These are phyloP conservation scores for Phytophthora aleatoria DNA, from an alignment of 352 stramenopile species.

Conservation along the genomic window DNA sequence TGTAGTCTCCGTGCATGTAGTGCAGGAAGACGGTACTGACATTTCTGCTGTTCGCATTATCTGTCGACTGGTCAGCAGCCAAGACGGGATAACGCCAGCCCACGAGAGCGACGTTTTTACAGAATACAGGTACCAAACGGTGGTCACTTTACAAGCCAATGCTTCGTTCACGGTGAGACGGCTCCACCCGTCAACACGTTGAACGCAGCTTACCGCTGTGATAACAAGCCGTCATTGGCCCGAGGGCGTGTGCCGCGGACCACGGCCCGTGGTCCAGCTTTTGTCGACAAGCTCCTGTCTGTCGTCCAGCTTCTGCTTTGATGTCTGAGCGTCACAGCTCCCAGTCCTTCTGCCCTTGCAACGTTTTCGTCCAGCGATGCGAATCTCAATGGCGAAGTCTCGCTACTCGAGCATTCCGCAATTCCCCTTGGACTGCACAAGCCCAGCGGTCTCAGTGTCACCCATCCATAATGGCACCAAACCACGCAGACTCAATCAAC, in stretches of 20 bases:
- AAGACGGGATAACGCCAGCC: slow-evolving; percentile 6
- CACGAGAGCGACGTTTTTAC: slow-evolving; percentile 5
- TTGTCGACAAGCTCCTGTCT: slow-evolving; percentile 10
- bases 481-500: slow-evolving; percentile 14
- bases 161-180: slow-evolving; percentile 25
- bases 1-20: neutral
- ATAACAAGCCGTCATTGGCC: slow-evolving; percentile 20
- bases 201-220: slow-evolving; percentile 3
- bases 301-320: slow-evolving; percentile 6
- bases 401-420: slow-evolving; percentile 19
- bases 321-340: neutral
- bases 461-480: slow-evolving; percentile 18
- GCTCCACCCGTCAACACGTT: slow-evolving; percentile 19
- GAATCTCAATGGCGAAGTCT: neutral
- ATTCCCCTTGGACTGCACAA: slow-evolving; percentile 22
- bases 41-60: neutral
- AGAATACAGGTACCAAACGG: neutral
- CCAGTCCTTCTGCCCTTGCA: neutral
- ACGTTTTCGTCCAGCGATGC: neutral
- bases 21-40: neutral
- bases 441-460: slow-evolving; percentile 3
- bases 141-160: neutral
- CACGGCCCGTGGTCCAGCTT: slow-evolving; percentile 16
- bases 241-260: slow-evolving; percentile 20
- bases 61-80: neutral